These are phyloP conservation scores for Neonectria hederae DNA, from an alignment of 2,329 filamentous ascomycete genomes.

Conservation along the genomic window DNA sequence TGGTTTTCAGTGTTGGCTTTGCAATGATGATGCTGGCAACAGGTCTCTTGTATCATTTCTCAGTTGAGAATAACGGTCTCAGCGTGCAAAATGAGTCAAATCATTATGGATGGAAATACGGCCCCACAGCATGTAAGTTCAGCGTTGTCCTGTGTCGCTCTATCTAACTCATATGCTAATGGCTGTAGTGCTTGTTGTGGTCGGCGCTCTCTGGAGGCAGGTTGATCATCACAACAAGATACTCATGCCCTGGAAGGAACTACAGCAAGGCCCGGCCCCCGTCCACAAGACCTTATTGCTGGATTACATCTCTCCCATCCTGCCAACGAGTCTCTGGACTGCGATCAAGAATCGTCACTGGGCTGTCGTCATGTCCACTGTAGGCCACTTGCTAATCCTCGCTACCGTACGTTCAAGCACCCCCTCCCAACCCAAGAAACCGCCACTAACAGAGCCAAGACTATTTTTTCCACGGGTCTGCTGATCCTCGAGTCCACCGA, in stretches of 20 bases:
- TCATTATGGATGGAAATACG: slow-evolving; percentile 39
- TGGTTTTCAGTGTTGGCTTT: slow-evolving; percentile 33
- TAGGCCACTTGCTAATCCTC: slow-evolving; percentile 42
- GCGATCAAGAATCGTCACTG: slow-evolving; percentile 40
- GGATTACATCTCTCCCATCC: slow-evolving; percentile 44
- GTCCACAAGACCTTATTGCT: slow-evolving; percentile 38
- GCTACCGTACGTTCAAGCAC: slow-evolving; percentile 33
- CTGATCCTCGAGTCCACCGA: slow-evolving; percentile 41
- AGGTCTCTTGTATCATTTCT: slow-evolving; percentile 34
- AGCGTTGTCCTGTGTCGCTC: neutral
- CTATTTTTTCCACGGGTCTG: slow-evolving; percentile 44
- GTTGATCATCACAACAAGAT: slow-evolving; percentile 43
- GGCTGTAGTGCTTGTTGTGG: slow-evolving; percentile 36
- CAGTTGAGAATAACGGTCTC: slow-evolving; percentile 31
- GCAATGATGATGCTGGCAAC: slow-evolving; percentile 34
- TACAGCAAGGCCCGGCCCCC: slow-evolving; percentile 30
- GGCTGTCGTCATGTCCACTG: slow-evolving; percentile 35
- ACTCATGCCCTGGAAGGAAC: slow-evolving; percentile 41
- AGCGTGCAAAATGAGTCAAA: slow-evolving; percentile 31
- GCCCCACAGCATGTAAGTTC: slow-evolving; percentile 37
- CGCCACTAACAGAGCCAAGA: slow-evolving; percentile 24
- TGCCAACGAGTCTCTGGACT: slow-evolving; percentile 35
- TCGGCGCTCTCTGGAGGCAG: slow-evolving; percentile 44
- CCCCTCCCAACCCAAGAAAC: neutral
- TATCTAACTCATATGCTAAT: slow-evolving; percentile 2